Base-by-base conservation (phyloP, 129 eudicot species). In the Flaveria sonorensis region DNA sequence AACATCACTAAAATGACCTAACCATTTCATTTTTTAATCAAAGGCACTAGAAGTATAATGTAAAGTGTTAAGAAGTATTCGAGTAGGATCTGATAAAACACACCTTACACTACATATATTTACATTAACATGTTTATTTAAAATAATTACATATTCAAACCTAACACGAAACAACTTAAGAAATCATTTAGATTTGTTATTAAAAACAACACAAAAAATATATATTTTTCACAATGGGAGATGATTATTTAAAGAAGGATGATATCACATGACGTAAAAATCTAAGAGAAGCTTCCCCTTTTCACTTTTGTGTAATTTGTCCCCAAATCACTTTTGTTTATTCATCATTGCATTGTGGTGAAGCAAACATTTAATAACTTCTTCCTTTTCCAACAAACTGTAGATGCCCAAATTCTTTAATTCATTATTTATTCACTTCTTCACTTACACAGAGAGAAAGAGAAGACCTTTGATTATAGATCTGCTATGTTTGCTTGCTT, bases 251-350 rank as follows among this genome's bases (percentile, higher is more conserved):
- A 6, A 46, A 46, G n/a, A 47, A 26, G 24, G 6, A 45, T 32
- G 10, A 59, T 18, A 53, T 45, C 18, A 18, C n/a, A 26, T 26
- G 53, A 14, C 62, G 64, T 56, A 73, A 72, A 23, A 75, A 71
- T 78, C 82, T 76, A 71, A 69, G 26, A 67, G 87, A 83, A 86
- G 83, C 83, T 83, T 86, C 87, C 71, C 64, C 53, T 77, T 68
- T 60, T 36, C 70, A 47, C 68, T 65, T 39, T 71, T 74, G 21
- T 45, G 30, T 57, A 51, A 53, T 24, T 45, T 70, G 73, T 72
- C 71, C 21, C 69, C 79, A 74, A 75, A 67, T 32, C 3, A 36
- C 40, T 39, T 45, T 40, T 74, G 8, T 43, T 73, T 62, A 45
- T 63, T 71, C 20, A 40, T 73, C 23, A 28, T 28, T 68, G 26